A percentile compares a stretch with the other conserved stretches of the same genome.
Conservation (phyloP, 768 basidiomycete species). For the Trametes cubensis region DNA sequence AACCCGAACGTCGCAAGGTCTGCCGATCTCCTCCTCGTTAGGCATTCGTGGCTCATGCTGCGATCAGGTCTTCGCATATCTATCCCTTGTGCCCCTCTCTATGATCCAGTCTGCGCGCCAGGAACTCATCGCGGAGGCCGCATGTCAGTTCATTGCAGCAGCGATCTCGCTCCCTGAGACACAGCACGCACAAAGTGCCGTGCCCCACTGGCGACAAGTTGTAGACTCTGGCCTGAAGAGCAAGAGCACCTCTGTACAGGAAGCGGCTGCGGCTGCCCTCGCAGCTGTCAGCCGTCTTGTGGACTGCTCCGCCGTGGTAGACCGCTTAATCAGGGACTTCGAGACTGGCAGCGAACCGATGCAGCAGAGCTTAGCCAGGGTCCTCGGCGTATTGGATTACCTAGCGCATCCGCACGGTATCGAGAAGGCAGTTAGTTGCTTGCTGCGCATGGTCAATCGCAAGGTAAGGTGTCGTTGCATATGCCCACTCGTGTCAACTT, state of each 20-base stretch:
- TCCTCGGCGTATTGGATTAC: slow-evolving; percentile 74
- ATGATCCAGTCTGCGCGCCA: slow-evolving; percentile 66
- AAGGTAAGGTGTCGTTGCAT: slow-evolving; percentile 42
- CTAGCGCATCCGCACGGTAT: slow-evolving; percentile 55
- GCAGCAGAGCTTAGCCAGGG: slow-evolving; percentile 74
- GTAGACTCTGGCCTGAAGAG: slow-evolving; percentile 76
- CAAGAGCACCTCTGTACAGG: slow-evolving; percentile 64
- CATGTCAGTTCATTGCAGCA: slow-evolving; percentile 69
- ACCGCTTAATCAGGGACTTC: slow-evolving; percentile 70
- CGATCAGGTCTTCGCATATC: slow-evolving; percentile 64
- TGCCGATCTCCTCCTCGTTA: slow-evolving; percentile 9
- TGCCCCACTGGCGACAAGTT: slow-evolving; percentile 67
- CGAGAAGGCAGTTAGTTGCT: slow-evolving; percentile 53
- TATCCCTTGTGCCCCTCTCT: slow-evolving; percentile 60
- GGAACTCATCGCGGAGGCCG: slow-evolving; percentile 69
- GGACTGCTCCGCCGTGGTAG: slow-evolving; percentile 63
- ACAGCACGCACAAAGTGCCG: slow-evolving; percentile 36
- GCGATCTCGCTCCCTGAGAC: slow-evolving; percentile 64
- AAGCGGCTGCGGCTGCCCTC: slow-evolving; percentile 74
- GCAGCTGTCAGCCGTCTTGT: slow-evolving; percentile 66
- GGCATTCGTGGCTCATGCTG: not conserved
- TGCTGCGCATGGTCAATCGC: slow-evolving; percentile 61
- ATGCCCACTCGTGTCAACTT: no score
- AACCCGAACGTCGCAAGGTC: slow-evolving; percentile 46
- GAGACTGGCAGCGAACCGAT: slow-evolving; percentile 50